Evolutionary conservation across 352 stramenopile species (phyloP).

Genomic region (Phytopythium montanum): DNA sequence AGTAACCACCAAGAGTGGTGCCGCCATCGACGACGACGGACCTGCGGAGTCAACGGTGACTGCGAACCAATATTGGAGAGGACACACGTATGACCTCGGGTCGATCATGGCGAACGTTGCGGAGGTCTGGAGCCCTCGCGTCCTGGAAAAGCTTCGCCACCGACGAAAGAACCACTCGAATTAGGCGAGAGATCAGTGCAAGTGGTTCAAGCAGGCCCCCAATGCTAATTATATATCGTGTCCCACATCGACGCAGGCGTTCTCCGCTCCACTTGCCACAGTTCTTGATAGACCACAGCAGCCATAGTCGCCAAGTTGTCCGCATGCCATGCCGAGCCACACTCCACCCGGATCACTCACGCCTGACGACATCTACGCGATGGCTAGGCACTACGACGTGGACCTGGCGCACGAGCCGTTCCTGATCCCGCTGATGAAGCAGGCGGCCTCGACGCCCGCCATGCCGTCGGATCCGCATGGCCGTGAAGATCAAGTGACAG

Average conservation of each 20-base stretch:
- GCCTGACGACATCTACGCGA: slow-evolving; percentile 42
- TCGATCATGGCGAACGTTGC: slow-evolving; percentile 18
- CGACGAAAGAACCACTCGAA: slow-evolving; percentile 3
- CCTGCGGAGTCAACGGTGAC: neutral
- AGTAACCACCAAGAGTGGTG: neutral
- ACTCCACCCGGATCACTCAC: slow-evolving; percentile 12
- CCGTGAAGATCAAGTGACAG: slow-evolving; percentile 8
- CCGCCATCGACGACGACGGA: neutral
- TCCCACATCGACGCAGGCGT: neutral
- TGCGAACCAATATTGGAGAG: neutral
- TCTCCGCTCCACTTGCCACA: neutral
- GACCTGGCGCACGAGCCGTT: slow-evolving; percentile 45
- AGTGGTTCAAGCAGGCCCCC: neutral
- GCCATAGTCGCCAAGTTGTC: neutral
- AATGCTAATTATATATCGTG: slow-evolving; percentile 1
- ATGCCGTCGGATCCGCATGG: slow-evolving; percentile 28
- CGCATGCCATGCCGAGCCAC: neutral
- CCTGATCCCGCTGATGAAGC: slow-evolving; percentile 44
- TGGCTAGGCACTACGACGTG: slow-evolving; percentile 35
- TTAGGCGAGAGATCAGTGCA: neutral
- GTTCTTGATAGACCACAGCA: neutral
- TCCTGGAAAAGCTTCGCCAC: slow-evolving; percentile 11
- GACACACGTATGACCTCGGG: slow-evolving; percentile 17
- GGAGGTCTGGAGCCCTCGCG: slow-evolving; percentile 31
- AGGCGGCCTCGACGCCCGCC: slow-evolving; percentile 38